Evolutionary conservation across 805 yeast genomes (phyloP), one percentile per base, ranked within the genome.

Genomic region (Gaillardinia entomophila): DNA sequence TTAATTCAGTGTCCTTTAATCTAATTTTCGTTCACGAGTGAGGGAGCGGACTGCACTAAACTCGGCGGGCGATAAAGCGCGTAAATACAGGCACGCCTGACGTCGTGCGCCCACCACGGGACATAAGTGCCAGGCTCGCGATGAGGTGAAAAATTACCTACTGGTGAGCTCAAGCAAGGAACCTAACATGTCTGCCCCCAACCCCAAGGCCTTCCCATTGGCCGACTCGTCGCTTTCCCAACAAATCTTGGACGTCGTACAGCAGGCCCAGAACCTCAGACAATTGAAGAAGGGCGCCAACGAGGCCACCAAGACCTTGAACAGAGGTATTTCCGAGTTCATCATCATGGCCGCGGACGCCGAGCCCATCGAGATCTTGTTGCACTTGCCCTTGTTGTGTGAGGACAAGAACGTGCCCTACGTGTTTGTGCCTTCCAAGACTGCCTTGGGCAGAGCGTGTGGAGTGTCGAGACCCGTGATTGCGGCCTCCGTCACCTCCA

Each of bases 331-430:
- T 58, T 85, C 97, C 55, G 98, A 90, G 73, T 90, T 90, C 77
- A 89, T 90, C 67, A 86, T 90, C 72, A 87, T 92, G 97, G 98
- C 99, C 48, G 99, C 98, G 53, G 99, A 92, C 63, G 88, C 98
- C 55, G 96, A 89, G 71, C 99, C 99, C 55, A 89, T 92, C 60
- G 99, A 92, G 74, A 90, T 92, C 66, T 80, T 92, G 59, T 79
- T 92, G 68, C 98, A 92, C 65, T 77, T 92, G 65, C 99, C 99
- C 32, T 77, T 92, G 55, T 75, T 92, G 55, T 92, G 99, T 70
- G 99, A 92, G 73, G 99, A 92, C 72, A 92, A 92, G 78, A 92
- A 92, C 75, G 98, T 92, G 49, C 97, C 98, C 45, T 92, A 92
- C 75, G 97, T 92, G 45, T 92, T 92, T 51, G 97, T 92, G 48